Evolutionary conservation across 768 basidiomycete species (phyloP).

Genomic region (Mycena kentingensis): DNA sequence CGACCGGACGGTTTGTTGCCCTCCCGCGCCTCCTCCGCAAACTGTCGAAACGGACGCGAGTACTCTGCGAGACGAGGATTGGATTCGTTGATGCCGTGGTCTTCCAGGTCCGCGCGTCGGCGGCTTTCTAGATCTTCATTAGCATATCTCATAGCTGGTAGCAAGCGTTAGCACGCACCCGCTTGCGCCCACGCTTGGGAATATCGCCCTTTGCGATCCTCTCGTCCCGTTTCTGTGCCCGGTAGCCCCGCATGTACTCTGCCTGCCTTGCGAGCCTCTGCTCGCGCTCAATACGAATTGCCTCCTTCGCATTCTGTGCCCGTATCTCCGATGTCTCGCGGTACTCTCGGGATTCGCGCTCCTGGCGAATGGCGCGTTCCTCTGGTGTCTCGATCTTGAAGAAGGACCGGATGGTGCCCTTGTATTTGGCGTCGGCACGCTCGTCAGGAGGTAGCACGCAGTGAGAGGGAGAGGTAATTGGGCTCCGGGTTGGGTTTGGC

Average conservation of each 20-base stretch:
- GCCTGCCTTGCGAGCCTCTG: not conserved
- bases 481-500: not conserved
- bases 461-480: not conserved
- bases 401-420: not conserved
- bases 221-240: not conserved
- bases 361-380: not conserved
- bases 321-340: not conserved
- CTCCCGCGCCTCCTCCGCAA: too few species aligned
- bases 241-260: not conserved
- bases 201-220: not conserved
- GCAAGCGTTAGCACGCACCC: not conserved
- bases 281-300: not conserved
- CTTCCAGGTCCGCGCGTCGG: not conserved
- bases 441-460: not conserved
- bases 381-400: constrained; percentile 1
- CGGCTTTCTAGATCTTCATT: not conserved
- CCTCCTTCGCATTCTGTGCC: not conserved
- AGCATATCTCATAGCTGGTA: not conserved
- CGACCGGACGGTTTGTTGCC: too few species aligned
- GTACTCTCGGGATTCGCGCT: constrained; percentile 6
- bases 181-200: not conserved
- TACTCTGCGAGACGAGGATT: not conserved
- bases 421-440: not conserved
- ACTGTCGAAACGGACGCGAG: not conserved
- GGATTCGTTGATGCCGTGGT: not conserved